A percentile compares a stretch with the other conserved stretches of the same genome.
These are phyloP conservation scores for Carex littledalei DNA, from an alignment of 176 grass and related monocot species.

Conservation along the genomic window DNA sequence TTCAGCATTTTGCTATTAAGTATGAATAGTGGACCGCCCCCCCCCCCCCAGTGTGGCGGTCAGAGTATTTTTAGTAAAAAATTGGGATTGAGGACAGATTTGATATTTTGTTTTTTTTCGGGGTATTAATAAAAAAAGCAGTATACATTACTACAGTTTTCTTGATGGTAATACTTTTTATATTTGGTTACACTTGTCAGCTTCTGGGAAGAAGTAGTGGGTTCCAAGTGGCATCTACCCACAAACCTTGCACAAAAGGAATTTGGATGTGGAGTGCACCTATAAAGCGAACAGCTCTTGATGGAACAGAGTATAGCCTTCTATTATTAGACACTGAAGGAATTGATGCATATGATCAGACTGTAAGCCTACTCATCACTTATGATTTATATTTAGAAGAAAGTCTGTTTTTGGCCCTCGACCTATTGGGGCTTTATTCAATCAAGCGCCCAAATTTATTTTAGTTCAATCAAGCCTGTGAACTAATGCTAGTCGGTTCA, in stretches of 20 bases:
- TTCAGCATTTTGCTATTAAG: no score
- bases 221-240: slow-evolving; percentile 76
- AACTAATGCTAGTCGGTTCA: neutral
- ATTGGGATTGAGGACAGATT: no score
- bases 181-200: slow-evolving; percentile 21
- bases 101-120: no score
- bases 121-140: no score
- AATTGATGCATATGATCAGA: slow-evolving; percentile 87
- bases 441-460: neutral
- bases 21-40: no score
- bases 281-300: slow-evolving; percentile 58
- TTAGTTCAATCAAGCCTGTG: neutral
- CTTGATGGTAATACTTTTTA: slow-evolving; percentile 1
- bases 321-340: slow-evolving; percentile 70
- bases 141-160: neutral
- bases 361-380: slow-evolving; percentile 26
- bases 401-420: neutral
- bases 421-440: neutral
- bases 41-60: no score
- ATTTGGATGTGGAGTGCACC: slow-evolving; percentile 90
- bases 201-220: slow-evolving; percentile 69
- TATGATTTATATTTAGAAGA: slow-evolving; percentile 5
- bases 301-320: slow-evolving; percentile 76
- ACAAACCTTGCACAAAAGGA: slow-evolving; percentile 76
- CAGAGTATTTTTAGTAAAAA: no score